phyloP scores from a whole-genome alignment of 2,329 filamentous ascomycete species.

The Cladosporium phlei region DNA sequence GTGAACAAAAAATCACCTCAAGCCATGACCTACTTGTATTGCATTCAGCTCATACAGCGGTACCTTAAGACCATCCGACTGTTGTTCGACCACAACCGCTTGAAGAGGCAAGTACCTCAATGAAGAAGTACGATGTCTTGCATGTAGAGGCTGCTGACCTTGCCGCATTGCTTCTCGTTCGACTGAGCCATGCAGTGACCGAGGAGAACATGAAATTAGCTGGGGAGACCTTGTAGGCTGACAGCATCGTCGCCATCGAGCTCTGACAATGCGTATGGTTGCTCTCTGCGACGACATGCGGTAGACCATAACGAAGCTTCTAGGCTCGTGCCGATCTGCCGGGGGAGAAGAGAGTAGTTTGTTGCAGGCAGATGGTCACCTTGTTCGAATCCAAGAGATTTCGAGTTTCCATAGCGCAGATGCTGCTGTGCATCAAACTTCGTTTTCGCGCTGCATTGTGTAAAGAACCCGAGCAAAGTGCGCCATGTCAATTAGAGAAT shows the following conservation, averaged over 20 bases:
- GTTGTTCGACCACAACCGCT: background rate
- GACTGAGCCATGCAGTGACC: background rate
- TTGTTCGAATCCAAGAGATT: too few species aligned
- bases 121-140: background rate
- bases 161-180: background rate
- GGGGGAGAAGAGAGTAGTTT: too few species aligned
- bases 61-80: too few species aligned
- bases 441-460: background rate
- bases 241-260: too few species aligned
- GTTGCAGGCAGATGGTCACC: too few species aligned
- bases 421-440: background rate
- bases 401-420: background rate
- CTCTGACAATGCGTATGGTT: background rate
- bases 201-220: background rate
- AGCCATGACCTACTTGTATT: conserved; percentile 2
- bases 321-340: too few species aligned
- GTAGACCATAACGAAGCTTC: too few species aligned
- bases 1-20: too few species aligned
- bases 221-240: too few species aligned
- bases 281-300: background rate
- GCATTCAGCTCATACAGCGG: too few species aligned
- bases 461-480: too few species aligned
- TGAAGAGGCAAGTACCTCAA: background rate
- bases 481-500: background rate
- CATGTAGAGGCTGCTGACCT: background rate